phyloP scores from a whole-genome alignment of 1,284 basidiomycete genomes.

The Austropuccinia psidii region DNA sequence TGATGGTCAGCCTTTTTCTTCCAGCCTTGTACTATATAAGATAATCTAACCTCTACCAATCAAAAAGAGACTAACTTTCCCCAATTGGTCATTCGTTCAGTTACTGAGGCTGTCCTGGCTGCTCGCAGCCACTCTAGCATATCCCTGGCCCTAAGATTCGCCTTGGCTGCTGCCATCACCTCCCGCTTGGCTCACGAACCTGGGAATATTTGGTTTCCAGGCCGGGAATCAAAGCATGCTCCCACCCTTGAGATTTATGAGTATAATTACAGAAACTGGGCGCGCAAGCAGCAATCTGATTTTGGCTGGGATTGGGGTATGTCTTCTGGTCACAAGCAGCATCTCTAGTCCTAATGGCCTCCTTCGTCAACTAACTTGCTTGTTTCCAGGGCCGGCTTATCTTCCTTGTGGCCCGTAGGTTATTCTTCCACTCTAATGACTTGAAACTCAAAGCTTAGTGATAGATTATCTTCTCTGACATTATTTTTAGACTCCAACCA shows the following conservation, averaged over 20 bases:
- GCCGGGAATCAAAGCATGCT: no score
- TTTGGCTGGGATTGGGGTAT: conserved; percentile 45
- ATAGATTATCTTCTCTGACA: no score
- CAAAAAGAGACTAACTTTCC: no score
- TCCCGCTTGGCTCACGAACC: conserved; percentile 24
- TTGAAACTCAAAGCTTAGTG: no score
- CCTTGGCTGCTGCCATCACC: conserved; percentile 8
- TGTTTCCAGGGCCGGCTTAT: conserved; percentile 26
- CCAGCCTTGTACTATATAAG: no score
- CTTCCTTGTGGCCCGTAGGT: conserved; percentile 31
- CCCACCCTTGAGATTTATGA: conserved; percentile 39
- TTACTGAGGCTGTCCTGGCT: no score
- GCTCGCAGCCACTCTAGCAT: no score
- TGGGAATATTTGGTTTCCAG: no score
- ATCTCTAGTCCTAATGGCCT: no score
- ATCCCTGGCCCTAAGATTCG: conserved; percentile 15
- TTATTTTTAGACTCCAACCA: conserved; percentile 4
- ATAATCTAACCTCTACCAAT: no score
- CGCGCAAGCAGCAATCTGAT: conserved; percentile 43
- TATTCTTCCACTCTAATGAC: neutral
- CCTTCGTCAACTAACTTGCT: neutral
- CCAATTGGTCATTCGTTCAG: no score
- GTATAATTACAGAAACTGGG: conserved; percentile 42
- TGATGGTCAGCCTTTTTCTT: no score
- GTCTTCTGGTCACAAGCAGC: neutral